phyloP scores from a whole-genome alignment of 2,329 filamentous ascomycete species.

The Westerdykella aurantiaca region DNA sequence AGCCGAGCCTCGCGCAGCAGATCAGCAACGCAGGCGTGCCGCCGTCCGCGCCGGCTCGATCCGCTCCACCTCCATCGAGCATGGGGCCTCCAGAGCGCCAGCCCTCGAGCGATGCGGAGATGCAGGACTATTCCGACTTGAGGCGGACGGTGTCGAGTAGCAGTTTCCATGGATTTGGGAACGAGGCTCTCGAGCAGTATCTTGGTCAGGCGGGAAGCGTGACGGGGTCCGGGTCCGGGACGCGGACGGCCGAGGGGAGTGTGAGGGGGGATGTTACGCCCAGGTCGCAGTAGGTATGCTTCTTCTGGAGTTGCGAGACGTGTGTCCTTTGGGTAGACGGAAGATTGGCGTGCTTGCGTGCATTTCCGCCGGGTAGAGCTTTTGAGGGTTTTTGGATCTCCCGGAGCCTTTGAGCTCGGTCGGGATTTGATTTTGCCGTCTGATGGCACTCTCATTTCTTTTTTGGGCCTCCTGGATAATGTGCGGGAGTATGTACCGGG shows the following conservation, averaged over 20 bases:
- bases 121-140: slow-evolving; percentile 21
- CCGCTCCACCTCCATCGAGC: slow-evolving; percentile 5
- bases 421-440: too few species aligned
- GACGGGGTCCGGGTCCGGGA: not conserved
- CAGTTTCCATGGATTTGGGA: slow-evolving; percentile 28
- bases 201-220: slow-evolving; percentile 16
- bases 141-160: slow-evolving; percentile 18
- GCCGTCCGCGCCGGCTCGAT: slow-evolving; percentile 16
- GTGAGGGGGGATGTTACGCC: not conserved
- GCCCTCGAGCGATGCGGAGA: slow-evolving; percentile 19
- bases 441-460: too few species aligned
- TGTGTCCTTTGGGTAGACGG: too few species aligned
- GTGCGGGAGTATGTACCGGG: too few species aligned
- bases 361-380: too few species aligned
- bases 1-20: slow-evolving; percentile 37
- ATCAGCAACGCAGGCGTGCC: slow-evolving; percentile 37
- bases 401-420: too few species aligned
- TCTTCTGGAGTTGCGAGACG: too few species aligned
- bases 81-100: slow-evolving; percentile 12
- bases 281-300: too few species aligned
- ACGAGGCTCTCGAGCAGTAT: slow-evolving; percentile 18
- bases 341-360: too few species aligned
- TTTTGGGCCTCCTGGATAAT: too few species aligned
- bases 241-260: slow-evolving; percentile 1
- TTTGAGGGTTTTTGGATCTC: too few species aligned